Base-by-base conservation (phyloP, 73 alveolate genomes). In the Stentor coeruleus region DNA sequence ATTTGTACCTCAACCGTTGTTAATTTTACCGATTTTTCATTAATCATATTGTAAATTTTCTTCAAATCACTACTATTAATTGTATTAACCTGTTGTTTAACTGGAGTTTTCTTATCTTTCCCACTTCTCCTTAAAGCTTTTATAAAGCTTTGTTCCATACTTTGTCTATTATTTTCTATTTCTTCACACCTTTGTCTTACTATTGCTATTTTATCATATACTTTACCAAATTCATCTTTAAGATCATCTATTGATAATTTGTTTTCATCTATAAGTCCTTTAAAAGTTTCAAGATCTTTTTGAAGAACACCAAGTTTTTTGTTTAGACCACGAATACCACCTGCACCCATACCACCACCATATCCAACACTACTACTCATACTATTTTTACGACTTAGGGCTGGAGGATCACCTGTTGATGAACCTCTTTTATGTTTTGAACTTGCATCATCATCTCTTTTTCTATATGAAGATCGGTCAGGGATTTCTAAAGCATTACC, bases 81-180 rank as follows among this genome's bases (percentile, higher is more conserved):
- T 66, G n/a, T 31, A 14, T 20, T 40, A 20, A 20, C 40, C 1
- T 20, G n/a, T 26, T 20, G 20, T 40, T 66, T 31, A 26, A 0
- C 0, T 33, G n/a, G n/a, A 28, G n/a, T 66, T 1, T 66, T 31
- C n/a, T 20, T 66, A 31, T 2, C 37, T 66, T 20, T 66, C 39
- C 79, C 79, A 1, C 15, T 26, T 20, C 79, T 20, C 1, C 79
- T 20, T 31, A 66, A 2, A 66, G 79, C 79, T 2, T 66, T 66
- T 28, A 66, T 66, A 66, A 66, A 66, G 79, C 79, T 66, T 15
- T 28, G n/a, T 66, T 66, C 79, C 79, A 66, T 66, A 15, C n/a
- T 66, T 33, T 66, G 79, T 20, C 40, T 20, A 20, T 66, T 66
- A 0, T 20, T 40, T 0, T 66, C 79, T 0, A 66, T 20, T 2